These are phyloP conservation scores for Purpureocillium lavendulum DNA, from an alignment of 2,329 filamentous ascomycete genomes.

Conservation along the genomic window DNA sequence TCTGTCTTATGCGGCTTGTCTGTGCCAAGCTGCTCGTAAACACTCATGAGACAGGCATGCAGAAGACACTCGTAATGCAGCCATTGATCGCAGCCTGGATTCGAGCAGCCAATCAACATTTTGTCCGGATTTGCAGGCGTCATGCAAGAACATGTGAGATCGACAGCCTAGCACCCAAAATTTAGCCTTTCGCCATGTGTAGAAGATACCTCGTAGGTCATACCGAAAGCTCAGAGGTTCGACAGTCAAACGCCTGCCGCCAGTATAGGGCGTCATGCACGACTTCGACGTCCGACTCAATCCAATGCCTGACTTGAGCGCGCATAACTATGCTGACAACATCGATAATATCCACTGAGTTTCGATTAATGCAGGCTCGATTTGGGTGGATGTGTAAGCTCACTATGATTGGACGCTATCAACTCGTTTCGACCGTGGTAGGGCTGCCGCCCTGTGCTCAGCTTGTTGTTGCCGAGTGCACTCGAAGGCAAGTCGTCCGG, in stretches of 20 bases:
- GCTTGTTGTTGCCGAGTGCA: constrained; percentile 41
- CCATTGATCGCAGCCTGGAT: constrained; percentile 48
- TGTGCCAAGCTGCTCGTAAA: constrained; percentile 40
- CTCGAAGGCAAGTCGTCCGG: constrained; percentile 59
- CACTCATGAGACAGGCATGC: constrained; percentile 41
- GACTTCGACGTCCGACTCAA: constrained; percentile 59
- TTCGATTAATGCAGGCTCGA: neutral
- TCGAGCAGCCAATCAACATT: constrained; percentile 49
- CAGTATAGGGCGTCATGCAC: constrained; percentile 52
- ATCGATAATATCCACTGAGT: constrained; percentile 64
- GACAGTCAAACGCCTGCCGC: constrained; percentile 54
- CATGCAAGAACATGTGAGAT: constrained; percentile 49
- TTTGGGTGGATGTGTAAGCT: constrained; percentile 14
- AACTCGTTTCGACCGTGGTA: constrained; percentile 63
- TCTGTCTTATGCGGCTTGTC: constrained; percentile 38
- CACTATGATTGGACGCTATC: constrained; percentile 65
- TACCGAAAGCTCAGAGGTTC: constrained; percentile 51
- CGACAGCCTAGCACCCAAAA: constrained; percentile 36
- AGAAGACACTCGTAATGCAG: constrained; percentile 56
- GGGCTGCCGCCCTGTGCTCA: constrained; percentile 46
- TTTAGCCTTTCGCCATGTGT: neutral
- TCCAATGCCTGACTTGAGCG: constrained; percentile 58
- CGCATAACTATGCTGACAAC: constrained; percentile 59
- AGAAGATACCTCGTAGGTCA: constrained; percentile 14
- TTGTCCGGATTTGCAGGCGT: constrained; percentile 55